phyloP scores from a whole-genome alignment of 2,329 filamentous ascomycete genomes.

The Diaporthe longicolla region DNA sequence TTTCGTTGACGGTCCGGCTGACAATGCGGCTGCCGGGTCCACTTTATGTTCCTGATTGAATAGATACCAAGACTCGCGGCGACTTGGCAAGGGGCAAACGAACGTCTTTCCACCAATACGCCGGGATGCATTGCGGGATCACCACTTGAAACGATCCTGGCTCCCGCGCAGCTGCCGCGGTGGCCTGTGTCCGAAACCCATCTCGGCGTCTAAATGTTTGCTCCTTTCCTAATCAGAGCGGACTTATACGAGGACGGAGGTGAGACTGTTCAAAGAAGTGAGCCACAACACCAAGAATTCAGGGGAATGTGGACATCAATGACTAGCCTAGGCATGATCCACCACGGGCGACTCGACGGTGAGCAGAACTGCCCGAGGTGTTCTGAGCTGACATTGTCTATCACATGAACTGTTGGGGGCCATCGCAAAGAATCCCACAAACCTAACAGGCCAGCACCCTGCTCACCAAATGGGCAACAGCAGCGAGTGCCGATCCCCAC shows the following conservation, averaged over 20 bases:
- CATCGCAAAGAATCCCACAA: background rate
- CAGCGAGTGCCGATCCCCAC: constrained; percentile 6
- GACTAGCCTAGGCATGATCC: background rate
- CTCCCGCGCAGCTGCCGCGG: constrained; percentile 18
- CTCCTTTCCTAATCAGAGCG: background rate
- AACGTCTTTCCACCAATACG: constrained; percentile 31
- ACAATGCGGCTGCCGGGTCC: background rate
- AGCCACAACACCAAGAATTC: background rate
- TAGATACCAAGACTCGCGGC: constrained; percentile 19
- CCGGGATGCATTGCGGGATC: constrained; percentile 5
- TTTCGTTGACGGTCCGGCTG: background rate
- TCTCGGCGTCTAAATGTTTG: constrained; percentile 22
- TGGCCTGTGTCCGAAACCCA: background rate
- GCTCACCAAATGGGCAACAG: background rate
- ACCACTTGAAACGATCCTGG: constrained; percentile 15
- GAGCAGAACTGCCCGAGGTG: background rate
- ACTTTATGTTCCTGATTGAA: constrained; percentile 31
- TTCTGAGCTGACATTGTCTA: background rate
- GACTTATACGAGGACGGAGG: background rate
- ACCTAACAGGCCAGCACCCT: background rate
- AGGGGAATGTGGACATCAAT: background rate
- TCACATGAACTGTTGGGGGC: background rate
- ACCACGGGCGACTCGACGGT: background rate
- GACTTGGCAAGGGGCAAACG: constrained; percentile 31
- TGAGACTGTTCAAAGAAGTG: background rate